Conservation (phyloP, 345 rosid genomes). For the Cochlearia excelsa region DNA sequence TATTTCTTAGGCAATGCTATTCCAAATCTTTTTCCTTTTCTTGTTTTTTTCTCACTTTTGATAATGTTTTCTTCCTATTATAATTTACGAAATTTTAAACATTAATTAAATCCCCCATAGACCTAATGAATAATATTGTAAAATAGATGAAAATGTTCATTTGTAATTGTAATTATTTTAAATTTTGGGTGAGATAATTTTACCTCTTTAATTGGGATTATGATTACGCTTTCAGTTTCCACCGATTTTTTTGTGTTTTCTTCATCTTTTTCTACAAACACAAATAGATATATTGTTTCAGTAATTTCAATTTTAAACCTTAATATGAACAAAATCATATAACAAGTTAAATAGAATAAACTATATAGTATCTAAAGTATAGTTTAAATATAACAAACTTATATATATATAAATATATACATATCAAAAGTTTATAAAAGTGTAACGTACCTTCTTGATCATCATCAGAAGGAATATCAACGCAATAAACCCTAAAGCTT, state of each 20-base stretch:
- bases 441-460: conserved; percentile 28
- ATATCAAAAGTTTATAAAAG: neutral
- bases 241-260: conserved; percentile 26
- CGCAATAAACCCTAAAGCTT: conserved; percentile 48
- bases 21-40: conserved; percentile 32
- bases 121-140: neutral
- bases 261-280: conserved; percentile 25
- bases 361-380: neutral
- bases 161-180: neutral
- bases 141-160: no score
- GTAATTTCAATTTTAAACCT: neutral
- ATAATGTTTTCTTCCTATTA: conserved; percentile 22
- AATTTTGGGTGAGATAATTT: neutral
- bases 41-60: conserved; percentile 26
- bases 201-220: conserved; percentile 31
- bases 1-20: conserved; percentile 34
- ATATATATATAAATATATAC: conserved; percentile 5
- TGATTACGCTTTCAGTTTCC: conserved; percentile 26
- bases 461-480: conserved; percentile 26
- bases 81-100: neutral
- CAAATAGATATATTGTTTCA: neutral
- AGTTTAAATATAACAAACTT: neutral
- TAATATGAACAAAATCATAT: neutral
- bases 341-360: neutral
- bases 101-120: neutral